Evolutionary conservation across 176 grass and related monocot species (phyloP).

Genomic region (Poa annua): DNA sequence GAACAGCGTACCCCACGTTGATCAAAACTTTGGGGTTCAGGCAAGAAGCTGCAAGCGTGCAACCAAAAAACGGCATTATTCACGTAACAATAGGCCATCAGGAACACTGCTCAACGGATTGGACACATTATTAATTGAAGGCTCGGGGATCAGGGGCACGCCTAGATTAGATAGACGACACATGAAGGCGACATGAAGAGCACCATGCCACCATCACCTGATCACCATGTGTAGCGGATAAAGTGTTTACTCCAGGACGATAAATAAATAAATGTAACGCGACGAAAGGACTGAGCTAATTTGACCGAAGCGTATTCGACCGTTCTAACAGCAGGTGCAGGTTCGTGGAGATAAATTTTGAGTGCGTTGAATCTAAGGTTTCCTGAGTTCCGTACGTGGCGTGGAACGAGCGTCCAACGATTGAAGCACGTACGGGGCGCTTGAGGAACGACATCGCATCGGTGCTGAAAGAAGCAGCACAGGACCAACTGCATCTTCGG

Average conservation of each 20-base stretch:
- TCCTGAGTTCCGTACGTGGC: background rate
- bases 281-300: background rate
- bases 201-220: too few species aligned
- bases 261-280: background rate
- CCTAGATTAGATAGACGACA: slow-evolving; percentile 14
- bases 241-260: background rate
- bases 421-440: background rate
- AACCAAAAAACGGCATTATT: slow-evolving; percentile 49
- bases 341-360: too few species aligned
- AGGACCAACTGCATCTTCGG: background rate
- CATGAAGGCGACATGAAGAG: slow-evolving; percentile 34
- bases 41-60: slow-evolving; percentile 36
- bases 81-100: background rate
- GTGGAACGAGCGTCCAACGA: background rate
- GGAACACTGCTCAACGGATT: slow-evolving; percentile 27
- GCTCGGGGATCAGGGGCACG: slow-evolving; percentile 20
- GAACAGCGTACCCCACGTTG: slow-evolving; percentile 30
- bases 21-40: slow-evolving; percentile 38
- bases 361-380: background rate
- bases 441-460: too few species aligned
- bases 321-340: background rate
- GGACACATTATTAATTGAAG: slow-evolving; percentile 35
- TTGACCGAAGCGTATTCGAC: background rate
- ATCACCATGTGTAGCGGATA: too few species aligned
- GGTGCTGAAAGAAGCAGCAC: background rate